phyloP scores from a whole-genome alignment of 208 protist species.

The Angomonas desouzai region DNA sequence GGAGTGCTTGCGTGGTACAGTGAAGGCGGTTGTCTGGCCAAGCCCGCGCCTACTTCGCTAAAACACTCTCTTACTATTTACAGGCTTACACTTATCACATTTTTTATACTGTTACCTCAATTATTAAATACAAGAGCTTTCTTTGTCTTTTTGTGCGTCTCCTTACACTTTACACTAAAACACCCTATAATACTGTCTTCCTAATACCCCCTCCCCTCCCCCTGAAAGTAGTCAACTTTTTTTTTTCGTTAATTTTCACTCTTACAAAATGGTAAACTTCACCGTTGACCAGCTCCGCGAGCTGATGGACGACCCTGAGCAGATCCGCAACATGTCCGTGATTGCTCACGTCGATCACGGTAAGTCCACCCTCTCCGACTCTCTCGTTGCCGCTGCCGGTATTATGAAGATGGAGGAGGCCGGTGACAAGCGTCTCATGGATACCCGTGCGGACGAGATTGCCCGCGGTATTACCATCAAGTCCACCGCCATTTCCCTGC shows the following conservation, averaged over 20 bases:
- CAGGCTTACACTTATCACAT: neutral
- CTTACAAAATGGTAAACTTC: conserved; percentile 70
- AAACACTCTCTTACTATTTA: neutral
- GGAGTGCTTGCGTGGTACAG: conserved; percentile 66
- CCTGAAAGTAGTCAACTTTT: conserved; percentile 5
- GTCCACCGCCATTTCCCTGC: conserved; percentile 98
- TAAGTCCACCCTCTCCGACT: conserved; percentile 96
- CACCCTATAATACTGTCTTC: too few relatives aligned
- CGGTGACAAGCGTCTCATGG: conserved; percentile 68
- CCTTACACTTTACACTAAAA: conserved; percentile 1
- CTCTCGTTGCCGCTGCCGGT: conserved; percentile 93
- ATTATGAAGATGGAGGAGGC: conserved; percentile 91
- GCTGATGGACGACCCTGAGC: conserved; percentile 67
- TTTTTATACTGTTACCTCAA: conserved; percentile 3
- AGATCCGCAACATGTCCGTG: conserved; percentile 82
- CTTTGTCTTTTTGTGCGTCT: neutral
- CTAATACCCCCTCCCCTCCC: neutral
- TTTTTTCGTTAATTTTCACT: neutral
- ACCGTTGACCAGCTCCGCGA: conserved; percentile 71
- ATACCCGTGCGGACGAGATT: conserved; percentile 82
- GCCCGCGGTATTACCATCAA: conserved; percentile 99
- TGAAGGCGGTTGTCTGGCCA: conserved; percentile 41
- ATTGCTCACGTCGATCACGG: conserved; percentile 77
- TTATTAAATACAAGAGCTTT: neutral
- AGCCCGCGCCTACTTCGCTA: conserved; percentile 2